Percentiles rank a stretch among this genome's conserved stretches.
These are phyloP conservation scores for Aspergillus sp. DNA, from an alignment of 2,329 filamentous ascomycete genomes.

Conservation along the genomic window DNA sequence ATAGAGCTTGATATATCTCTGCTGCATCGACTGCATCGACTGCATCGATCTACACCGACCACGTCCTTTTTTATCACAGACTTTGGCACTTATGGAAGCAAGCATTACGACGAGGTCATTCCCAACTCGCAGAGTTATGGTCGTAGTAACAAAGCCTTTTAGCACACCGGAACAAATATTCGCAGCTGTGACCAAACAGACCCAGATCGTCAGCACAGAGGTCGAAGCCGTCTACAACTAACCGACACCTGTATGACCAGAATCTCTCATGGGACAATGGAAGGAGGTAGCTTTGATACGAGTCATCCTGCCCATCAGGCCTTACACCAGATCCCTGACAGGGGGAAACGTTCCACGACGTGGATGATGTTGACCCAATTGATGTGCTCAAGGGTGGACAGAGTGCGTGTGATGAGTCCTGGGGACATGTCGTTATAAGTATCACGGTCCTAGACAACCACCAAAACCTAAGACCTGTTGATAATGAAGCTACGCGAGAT, in stretches of 20 bases:
- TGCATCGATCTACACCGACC: no score
- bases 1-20: no score
- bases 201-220: background rate
- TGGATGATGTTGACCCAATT: slow-evolving; percentile 8
- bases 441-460: background rate
- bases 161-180: background rate
- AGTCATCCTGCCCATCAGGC: slow-evolving; percentile 3
- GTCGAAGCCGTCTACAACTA: slow-evolving; percentile 6
- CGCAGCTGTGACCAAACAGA: background rate
- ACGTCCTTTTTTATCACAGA: no score
- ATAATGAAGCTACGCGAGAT: slow-evolving; percentile 1
- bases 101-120: no score
- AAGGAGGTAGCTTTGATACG: slow-evolving; percentile 11
- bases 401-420: slow-evolving; percentile 1
- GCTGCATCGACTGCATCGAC: no score
- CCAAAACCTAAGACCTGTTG: background rate
- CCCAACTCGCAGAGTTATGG: no score
- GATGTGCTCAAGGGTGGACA: slow-evolving; percentile 5
- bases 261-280: slow-evolving; percentile 6
- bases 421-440: slow-evolving; percentile 5
- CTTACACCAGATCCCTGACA: slow-evolving; percentile 7
- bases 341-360: slow-evolving; percentile 8
- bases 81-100: no score
- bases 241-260: background rate
- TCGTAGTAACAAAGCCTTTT: background rate